Evolutionary conservation across 768 basidiomycete genomes (phyloP).

Genomic region (Xerocomellus amylosporus): DNA sequence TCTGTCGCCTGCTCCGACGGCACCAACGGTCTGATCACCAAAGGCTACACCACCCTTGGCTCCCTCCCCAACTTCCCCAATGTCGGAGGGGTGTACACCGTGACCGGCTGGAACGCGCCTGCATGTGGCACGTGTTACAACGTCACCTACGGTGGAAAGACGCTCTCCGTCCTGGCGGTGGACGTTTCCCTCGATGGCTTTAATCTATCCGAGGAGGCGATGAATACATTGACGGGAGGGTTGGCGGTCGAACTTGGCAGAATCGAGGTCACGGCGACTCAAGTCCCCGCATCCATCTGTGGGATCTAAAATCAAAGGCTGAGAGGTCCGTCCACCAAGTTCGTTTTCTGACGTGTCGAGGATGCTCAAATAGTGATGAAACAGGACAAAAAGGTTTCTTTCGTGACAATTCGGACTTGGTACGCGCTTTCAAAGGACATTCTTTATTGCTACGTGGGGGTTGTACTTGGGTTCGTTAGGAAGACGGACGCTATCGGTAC

Average conservation of each 20-base stretch:
- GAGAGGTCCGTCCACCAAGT: not conserved
- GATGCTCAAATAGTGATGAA: not conserved
- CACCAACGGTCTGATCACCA: constrained; percentile 27
- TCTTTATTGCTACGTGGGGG: not conserved
- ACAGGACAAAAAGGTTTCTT: not conserved
- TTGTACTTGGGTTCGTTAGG: not conserved
- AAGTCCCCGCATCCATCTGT: constrained; percentile 48
- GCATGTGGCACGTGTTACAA: constrained; percentile 35
- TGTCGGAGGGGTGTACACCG: constrained; percentile 34
- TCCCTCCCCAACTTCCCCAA: constrained; percentile 32
- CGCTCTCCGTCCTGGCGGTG: constrained; percentile 27
- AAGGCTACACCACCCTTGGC: constrained; percentile 34
- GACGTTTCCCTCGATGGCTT: constrained; percentile 15
- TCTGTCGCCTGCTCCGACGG: constrained; percentile 35
- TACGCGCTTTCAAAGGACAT: not conserved
- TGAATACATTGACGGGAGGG: constrained; percentile 51
- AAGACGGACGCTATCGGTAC: not conserved
- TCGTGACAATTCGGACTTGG: not conserved
- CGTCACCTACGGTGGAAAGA: constrained; percentile 24
- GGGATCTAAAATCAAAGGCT: constrained; percentile 27
- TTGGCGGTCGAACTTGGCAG: constrained; percentile 48
- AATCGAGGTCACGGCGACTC: constrained; percentile 41
- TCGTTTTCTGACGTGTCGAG: not conserved
- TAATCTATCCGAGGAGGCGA: constrained; percentile 49
- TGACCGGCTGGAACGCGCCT: constrained; percentile 29